Evolutionary conservation across 2,329 filamentous ascomycete genomes (phyloP), one percentile per base, ranked within the genome.

Genomic region (Basipetospora sp.): DNA sequence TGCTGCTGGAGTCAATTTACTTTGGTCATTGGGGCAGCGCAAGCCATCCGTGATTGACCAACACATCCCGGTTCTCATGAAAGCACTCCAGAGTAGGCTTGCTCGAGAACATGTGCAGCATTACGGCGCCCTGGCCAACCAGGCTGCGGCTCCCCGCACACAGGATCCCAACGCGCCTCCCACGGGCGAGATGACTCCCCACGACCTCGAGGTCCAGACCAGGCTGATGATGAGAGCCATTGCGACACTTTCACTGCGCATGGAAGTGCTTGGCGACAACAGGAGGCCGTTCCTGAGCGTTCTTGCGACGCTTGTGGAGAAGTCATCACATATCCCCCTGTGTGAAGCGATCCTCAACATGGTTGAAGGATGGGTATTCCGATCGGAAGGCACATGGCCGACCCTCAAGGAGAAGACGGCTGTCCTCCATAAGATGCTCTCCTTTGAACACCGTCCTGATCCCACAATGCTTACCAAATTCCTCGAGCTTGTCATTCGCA

Each of bases 331-430:
- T 51, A 80, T 80, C 41, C 71, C 75, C 15, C 70, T 99, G 6
- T 96, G 90, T 56, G 80, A 84, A 50, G 94, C 94, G 61, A 87
- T 98, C 39, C 64, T 99, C 19, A 76, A 80, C 36, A 88, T 98
- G 73, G 88, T 94, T 4, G 88, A 96, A 54, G 73, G 70, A 22
- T 99, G 92, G 92, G 83, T 98, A 5, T 98, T 99, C 64, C 75
- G 85, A 46, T 90, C 85, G 0, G 87, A 85, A 41, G 90, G 94
- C 45, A 90, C 86, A 2, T 94, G 90, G 70, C 90, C 90, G 1
- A 98, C 90, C 0, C 69, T 98, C 2, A 99, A 99, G 57, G 92
- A 98, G 59, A 98, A 98, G 64, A 96, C 88, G 1, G 92, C 92
- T 1, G 90, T 99, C 1, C 63, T 99, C n/a, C 87, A 93, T 50